Conservation (phyloP, 73 alveolate species). For the Diophrys sp. region DNA sequence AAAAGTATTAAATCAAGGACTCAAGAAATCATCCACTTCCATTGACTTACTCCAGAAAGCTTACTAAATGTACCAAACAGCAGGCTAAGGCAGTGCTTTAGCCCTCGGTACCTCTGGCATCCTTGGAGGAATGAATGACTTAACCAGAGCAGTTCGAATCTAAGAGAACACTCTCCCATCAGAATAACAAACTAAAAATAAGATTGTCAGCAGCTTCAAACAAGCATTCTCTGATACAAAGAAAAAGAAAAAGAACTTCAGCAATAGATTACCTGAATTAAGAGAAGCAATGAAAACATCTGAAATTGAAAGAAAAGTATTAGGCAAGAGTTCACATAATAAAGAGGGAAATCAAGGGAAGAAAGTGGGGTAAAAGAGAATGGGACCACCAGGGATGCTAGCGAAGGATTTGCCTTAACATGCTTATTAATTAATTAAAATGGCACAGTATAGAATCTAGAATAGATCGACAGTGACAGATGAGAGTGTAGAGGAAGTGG, state of each 20-base stretch:
- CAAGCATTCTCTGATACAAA: not conserved
- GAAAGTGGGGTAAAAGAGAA: too few species aligned
- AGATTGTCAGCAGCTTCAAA: not conserved
- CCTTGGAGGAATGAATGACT: not conserved
- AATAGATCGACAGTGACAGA: too few species aligned
- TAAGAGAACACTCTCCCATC: not conserved
- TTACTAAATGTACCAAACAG: not conserved
- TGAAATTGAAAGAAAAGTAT: not conserved
- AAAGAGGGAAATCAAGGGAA: too few species aligned
- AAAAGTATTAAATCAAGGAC: too few species aligned
- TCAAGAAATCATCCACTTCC: not conserved
- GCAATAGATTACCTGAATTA: not conserved
- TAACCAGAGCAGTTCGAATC: not conserved
- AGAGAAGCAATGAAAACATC: constrained; percentile 2
- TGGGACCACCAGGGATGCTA: too few species aligned
- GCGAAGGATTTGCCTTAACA: too few species aligned
- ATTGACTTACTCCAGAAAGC: not conserved
- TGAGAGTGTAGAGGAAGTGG: too few species aligned
- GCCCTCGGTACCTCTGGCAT: not conserved
- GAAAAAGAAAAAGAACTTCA: not conserved
- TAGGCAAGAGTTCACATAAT: not conserved
- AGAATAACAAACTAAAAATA: not conserved
- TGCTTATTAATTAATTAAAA: too few species aligned
- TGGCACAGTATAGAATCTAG: too few species aligned
- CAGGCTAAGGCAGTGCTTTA: not conserved